Evolutionary conservation across 73 alveolate species (phyloP).

Genomic region (Effrenium voratum): DNA sequence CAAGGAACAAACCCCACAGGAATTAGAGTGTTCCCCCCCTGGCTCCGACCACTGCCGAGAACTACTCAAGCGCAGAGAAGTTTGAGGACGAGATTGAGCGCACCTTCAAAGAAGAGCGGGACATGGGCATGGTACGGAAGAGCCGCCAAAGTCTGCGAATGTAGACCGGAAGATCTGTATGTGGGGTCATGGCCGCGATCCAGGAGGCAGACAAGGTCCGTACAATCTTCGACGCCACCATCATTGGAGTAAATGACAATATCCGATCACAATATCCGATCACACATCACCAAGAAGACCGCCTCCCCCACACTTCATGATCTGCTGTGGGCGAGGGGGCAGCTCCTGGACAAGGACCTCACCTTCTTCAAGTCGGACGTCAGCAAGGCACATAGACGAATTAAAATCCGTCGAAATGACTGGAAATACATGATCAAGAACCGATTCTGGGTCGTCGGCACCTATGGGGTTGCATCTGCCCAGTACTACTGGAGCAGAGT

Average conservation of each 20-base stretch:
- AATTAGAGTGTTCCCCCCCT: neutral
- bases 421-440: neutral
- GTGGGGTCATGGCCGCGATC: too few species aligned
- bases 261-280: too few species aligned
- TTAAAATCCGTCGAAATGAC: neutral
- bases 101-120: neutral
- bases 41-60: neutral
- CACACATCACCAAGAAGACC: neutral
- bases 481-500: neutral
- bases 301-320: neutral
- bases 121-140: too few species aligned
- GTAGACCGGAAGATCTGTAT: too few species aligned
- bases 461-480: slow-evolving; percentile 9
- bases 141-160: too few species aligned
- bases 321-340: neutral
- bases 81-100: neutral
- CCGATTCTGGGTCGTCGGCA: slow-evolving; percentile 9
- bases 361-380: neutral
- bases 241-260: too few species aligned
- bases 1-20: neutral
- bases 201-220: too few species aligned
- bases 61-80: neutral
- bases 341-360: neutral
- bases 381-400: neutral
- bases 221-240: too few species aligned